These are phyloP conservation scores for Geotrichum restrictum DNA, from an alignment of 1,139 yeast species.

Conservation along the genomic window DNA sequence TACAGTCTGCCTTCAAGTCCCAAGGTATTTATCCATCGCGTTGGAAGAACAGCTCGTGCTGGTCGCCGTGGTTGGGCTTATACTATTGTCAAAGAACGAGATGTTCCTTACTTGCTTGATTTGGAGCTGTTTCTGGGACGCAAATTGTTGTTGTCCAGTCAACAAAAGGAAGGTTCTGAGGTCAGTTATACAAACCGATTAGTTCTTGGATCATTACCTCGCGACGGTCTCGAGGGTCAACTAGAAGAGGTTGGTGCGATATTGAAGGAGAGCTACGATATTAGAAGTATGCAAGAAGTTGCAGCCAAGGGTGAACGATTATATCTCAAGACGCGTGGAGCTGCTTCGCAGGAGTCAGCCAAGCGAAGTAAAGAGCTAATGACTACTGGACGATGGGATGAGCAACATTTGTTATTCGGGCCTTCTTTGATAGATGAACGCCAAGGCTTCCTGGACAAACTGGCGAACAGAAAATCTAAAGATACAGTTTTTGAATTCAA, in stretches of 20 bases:
- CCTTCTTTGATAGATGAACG: conserved; percentile 50
- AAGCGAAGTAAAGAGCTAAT: conserved; percentile 79
- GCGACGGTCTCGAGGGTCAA: conserved; percentile 63
- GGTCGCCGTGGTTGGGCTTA: conserved; percentile 98
- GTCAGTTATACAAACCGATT: conserved; percentile 71
- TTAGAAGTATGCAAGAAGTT: conserved; percentile 61
- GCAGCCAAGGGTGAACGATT: conserved; percentile 83
- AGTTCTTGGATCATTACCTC: conserved; percentile 79
- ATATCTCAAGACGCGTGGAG: conserved; percentile 76
- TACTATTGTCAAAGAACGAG: conserved; percentile 78
- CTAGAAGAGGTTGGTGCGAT: conserved; percentile 69
- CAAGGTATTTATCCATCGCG: conserved; percentile 91
- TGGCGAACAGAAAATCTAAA: conserved; percentile 50
- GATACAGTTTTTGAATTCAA: conserved; percentile 92
- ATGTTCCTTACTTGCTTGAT: conserved; percentile 84
- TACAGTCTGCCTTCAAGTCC: conserved; percentile 88
- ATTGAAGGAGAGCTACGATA: conserved; percentile 63
- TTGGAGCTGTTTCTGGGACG: conserved; percentile 86
- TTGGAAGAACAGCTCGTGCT: conserved; percentile 99
- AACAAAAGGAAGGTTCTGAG: conserved; percentile 45
- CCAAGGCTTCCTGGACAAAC: conserved; percentile 62
- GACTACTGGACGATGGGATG: conserved; percentile 81
- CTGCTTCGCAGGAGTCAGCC: conserved; percentile 81
- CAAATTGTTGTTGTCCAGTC: conserved; percentile 55
- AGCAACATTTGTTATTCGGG: conserved; percentile 74